phyloP scores from a whole-genome alignment of 2,329 filamentous ascomycete genomes.

The Chaetomium sp. region DNA sequence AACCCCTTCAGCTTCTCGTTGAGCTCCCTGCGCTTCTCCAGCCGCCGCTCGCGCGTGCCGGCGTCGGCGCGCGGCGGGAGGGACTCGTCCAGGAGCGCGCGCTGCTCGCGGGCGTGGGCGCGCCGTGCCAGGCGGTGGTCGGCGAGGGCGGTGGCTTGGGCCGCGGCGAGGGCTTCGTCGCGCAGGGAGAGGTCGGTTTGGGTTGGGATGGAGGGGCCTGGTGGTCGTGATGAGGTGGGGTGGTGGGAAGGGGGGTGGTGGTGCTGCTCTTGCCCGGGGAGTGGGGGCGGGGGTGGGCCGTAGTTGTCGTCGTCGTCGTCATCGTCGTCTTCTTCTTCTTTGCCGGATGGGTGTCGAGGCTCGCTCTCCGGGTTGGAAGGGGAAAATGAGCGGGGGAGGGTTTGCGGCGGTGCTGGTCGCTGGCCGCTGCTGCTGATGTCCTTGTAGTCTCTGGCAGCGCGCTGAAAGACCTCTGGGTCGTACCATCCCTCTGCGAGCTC shows the following conservation, averaged over 20 bases:
- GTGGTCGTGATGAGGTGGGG: not conserved
- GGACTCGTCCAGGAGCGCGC: slow-evolving; percentile 72
- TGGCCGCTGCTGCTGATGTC: not conserved
- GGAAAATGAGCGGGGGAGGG: not conserved
- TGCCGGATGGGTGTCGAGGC: not conserved
- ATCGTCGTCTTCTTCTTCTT: slow-evolving; percentile 39
- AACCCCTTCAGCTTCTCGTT: slow-evolving; percentile 76
- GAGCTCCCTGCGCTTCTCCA: slow-evolving; percentile 80
- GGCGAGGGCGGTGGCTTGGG: slow-evolving; percentile 54
- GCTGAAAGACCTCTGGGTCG: slow-evolving; percentile 68
- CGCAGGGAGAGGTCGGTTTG: slow-evolving; percentile 64
- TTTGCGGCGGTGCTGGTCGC: not conserved
- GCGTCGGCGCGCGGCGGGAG: slow-evolving; percentile 76
- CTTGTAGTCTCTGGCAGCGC: slow-evolving; percentile 46
- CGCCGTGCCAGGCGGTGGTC: slow-evolving; percentile 64
- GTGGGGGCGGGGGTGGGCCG: slow-evolving; percentile 49
- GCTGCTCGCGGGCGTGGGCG: slow-evolving; percentile 66
- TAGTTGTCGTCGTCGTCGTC: slow-evolving; percentile 62
- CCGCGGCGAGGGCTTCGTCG: slow-evolving; percentile 41
- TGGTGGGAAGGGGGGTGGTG: not conserved
- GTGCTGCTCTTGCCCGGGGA: slow-evolving; percentile 48
- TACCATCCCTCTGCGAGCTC: slow-evolving; percentile 93
- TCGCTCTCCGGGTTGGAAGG: not conserved
- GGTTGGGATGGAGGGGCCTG: slow-evolving; percentile 67
- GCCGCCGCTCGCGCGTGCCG: slow-evolving; percentile 76